Evolutionary conservation across 2,329 filamentous ascomycete genomes (phyloP), one percentile per base, ranked within the genome.

Genomic region (Pseudogymnoascus sp.): DNA sequence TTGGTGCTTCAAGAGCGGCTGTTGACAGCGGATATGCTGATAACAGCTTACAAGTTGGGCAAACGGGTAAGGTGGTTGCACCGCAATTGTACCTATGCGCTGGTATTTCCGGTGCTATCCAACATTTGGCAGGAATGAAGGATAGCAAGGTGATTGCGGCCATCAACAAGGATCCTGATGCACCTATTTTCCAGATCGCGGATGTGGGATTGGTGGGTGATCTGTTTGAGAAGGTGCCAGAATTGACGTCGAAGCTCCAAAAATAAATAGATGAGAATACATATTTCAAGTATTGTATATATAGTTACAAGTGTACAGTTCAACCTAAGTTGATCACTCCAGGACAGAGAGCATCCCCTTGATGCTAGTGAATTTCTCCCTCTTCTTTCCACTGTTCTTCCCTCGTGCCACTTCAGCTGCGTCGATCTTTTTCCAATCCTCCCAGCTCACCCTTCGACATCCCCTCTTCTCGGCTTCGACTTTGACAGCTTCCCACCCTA

Each of bases 51-150:
- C 94, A 99, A 76, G 92, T 99, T 65, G 94, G 94, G 48, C 94
- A 99, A 80, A 99, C 94, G 12, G 94, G 94, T 70, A 99, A 99
- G 82, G 95, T 97, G 63, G 92, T 99, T 59, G 94, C 94, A 52
- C 94, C 94, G 62, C 87, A 99, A 74, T 78, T 99, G 63, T 99
- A 99, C 73, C 81, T 99, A 67, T 95, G 91, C 59, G 92, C 92
- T 10, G 94, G 94, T 70, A 97, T 99, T 68, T 96, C 90, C 7
- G 94, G 94, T 59, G 94, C 94, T 19, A 99, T 99, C 67, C 94
- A 99, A 77, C 94, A 99, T 79, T 75, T 99, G 75, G 94, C 94
- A 30, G 94, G 94, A 71, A 99, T 99, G 94, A 99, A 99, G 82
- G 94, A 99, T 72, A 96, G 91, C 79, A 99, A 99, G 79, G 94